These are phyloP conservation scores for Ilyonectria sp. DNA, from an alignment of 2,329 filamentous ascomycete genomes.

Conservation along the genomic window DNA sequence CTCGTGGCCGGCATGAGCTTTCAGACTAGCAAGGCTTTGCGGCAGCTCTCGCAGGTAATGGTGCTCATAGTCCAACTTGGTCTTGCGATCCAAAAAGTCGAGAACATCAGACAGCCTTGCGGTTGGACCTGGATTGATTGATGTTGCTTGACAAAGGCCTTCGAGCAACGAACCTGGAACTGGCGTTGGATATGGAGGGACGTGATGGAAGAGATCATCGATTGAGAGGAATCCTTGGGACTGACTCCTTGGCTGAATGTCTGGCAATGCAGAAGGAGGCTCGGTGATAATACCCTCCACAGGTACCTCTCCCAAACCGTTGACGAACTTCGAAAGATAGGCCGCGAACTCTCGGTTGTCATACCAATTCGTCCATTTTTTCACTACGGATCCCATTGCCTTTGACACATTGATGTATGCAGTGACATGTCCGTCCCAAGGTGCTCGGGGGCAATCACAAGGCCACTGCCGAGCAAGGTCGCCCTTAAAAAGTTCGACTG, in stretches of 20 bases:
- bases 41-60: constrained; percentile 30
- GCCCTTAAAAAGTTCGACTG: not conserved
- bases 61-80: constrained; percentile 30
- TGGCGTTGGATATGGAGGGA: not conserved
- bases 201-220: constrained; percentile 18
- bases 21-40: constrained; percentile 29
- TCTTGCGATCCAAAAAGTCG: constrained; percentile 20
- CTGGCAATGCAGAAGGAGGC: not conserved
- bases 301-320: not conserved
- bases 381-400: constrained; percentile 6
- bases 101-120: constrained; percentile 24
- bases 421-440: not conserved
- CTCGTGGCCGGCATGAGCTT: not conserved
- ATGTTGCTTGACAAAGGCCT: not conserved
- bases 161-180: accelerated
- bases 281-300: not conserved
- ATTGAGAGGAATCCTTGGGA: constrained; percentile 26
- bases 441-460: not conserved
- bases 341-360: constrained; percentile 30
- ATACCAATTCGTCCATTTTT: constrained; percentile 32
- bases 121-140: not conserved
- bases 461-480: constrained; percentile 34
- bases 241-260: too few relatives aligned
- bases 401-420: constrained; percentile 19
- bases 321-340: constrained; percentile 21